A percentile compares a stretch with the other conserved stretches of the same genome.
Evolutionary conservation across 345 rosid species (phyloP).

Genomic region (Camelina hispida): DNA sequence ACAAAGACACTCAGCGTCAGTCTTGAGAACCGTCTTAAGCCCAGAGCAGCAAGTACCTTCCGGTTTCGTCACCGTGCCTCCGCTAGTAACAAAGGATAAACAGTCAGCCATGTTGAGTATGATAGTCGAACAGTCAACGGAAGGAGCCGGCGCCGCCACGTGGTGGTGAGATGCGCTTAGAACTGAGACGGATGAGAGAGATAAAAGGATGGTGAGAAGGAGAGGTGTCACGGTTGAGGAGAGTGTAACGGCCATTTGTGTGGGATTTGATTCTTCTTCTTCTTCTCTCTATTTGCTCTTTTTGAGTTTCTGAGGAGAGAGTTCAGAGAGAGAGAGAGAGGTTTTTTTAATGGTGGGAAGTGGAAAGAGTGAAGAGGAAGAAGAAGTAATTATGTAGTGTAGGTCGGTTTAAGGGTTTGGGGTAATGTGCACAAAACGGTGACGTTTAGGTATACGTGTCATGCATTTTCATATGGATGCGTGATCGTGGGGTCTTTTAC

Average conservation of each 20-base stretch:
- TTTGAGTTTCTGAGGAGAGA: neutral
- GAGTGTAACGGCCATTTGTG: slow-evolving; percentile 19
- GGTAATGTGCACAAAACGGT: slow-evolving; percentile 24
- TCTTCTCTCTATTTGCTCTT: neutral
- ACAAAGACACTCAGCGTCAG: slow-evolving; percentile 50
- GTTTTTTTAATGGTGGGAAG: neutral
- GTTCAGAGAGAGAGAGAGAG: neutral
- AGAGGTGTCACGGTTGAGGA: neutral
- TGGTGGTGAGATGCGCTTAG: slow-evolving; percentile 41
- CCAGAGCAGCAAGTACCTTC: slow-evolving; percentile 49
- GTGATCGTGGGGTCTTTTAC: slow-evolving; percentile 42
- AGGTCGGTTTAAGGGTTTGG: slow-evolving; percentile 36
- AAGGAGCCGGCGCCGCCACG: slow-evolving; percentile 39
- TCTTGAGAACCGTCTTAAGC: slow-evolving; percentile 44
- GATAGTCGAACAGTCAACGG: slow-evolving; percentile 46
- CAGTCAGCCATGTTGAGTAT: slow-evolving; percentile 56
- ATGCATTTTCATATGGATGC: slow-evolving; percentile 29
- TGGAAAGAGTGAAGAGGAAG: slow-evolving; percentile 7
- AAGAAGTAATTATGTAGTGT: neutral
- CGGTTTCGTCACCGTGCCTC: slow-evolving; percentile 29
- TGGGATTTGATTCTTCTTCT: neutral
- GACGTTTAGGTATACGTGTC: slow-evolving; percentile 46
- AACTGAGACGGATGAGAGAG: slow-evolving; percentile 13
- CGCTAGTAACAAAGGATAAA: slow-evolving; percentile 43
- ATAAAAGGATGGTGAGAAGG: slow-evolving; percentile 16